Conservation (phyloP, 2,329 filamentous ascomycete species). For the Fusarium temperatum region DNA sequence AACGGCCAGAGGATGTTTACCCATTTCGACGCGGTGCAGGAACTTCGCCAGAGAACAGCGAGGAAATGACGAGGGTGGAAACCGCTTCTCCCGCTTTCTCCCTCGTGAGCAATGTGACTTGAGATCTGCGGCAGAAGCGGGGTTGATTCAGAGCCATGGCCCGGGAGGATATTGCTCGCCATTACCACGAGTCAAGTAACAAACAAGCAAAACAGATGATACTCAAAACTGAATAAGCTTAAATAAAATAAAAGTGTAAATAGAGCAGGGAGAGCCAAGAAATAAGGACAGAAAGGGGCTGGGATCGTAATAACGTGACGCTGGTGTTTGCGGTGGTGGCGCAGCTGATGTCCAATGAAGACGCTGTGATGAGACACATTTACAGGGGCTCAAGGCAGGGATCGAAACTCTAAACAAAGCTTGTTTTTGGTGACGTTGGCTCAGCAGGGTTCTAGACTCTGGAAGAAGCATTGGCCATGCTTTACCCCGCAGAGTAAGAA, state of each 20-base stretch:
- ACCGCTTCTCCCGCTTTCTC: slow-evolving; percentile 56
- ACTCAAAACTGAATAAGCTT: accelerated
- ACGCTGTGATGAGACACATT: slow-evolving; percentile 13
- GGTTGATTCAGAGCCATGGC: slow-evolving; percentile 35
- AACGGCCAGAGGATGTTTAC: slow-evolving; percentile 61
- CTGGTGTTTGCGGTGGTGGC: slow-evolving; percentile 19
- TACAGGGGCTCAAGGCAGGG: slow-evolving; percentile 16
- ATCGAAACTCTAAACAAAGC: slow-evolving; percentile 32
- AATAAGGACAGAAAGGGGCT: neutral
- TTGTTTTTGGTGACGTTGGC: slow-evolving; percentile 15
- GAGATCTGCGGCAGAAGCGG: slow-evolving; percentile 44
- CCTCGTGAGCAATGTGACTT: slow-evolving; percentile 45
- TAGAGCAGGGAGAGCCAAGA: neutral
- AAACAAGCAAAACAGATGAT: neutral
- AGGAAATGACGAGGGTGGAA: slow-evolving; percentile 55
- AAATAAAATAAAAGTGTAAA: neutral
- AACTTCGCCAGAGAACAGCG: slow-evolving; percentile 53
- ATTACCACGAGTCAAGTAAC: neutral
- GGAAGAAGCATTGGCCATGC: neutral
- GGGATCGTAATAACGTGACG: slow-evolving; percentile 18
- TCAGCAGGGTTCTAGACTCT: slow-evolving; percentile 7
- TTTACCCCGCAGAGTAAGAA: neutral
- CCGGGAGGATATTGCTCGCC: slow-evolving; percentile 20
- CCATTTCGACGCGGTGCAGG: slow-evolving; percentile 54
- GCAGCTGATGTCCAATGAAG: slow-evolving; percentile 12